Base-by-base conservation (phyloP, 768 basidiomycete species). In the Boletus coccyginus region DNA sequence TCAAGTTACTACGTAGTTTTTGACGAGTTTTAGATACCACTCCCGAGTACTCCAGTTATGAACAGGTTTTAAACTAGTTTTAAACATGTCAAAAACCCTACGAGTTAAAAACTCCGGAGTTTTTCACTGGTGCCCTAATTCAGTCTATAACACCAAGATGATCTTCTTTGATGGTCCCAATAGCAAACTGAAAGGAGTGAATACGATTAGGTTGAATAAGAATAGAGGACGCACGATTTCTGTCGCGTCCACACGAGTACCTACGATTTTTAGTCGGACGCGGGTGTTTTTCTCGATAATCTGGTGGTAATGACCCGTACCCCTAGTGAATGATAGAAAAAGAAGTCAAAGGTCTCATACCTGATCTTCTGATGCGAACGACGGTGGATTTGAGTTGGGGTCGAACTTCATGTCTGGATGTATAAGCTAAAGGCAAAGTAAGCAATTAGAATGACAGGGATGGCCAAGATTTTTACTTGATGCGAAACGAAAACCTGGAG, bases 121-220 rank as follows among this genome's bases (percentile, higher is more conserved):
- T 21, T 21, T 21, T 21, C 21, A 21, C 21, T n/a, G 21, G 21
- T 1, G 21, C 21, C 21, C 21, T 21, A 2, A 39, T 35, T 66
- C 68, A 92, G 59, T 92, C 92, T 64, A 95, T 92, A 51, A 96
- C 92, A 46, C 96, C 96, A 31, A 98, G 77, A 72, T 94, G 96
- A 70, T 98, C 96, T 72, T 98, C 96, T 76, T 98, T 99, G 73
- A 98, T 97, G 4, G 91, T 94, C 10, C 94, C 96, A 62, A 98
- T 98, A 2, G 94, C 94, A 65, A 98, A 98, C 94, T 97, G 57
- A 2, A 29, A 1, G n/a, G 48, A 31, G 44, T 53, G 38, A 56
- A 42, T 32, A 19, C 17, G 21, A 13, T 41, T 50, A 44, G n/a
- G 57, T 13, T 59, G 52, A 33, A 43, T 12, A 43, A 29, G 29